Percentiles rank a stretch among this genome's conserved stretches.
phyloP scores from a whole-genome alignment of 148 eudicot species.

The Rhododendron mucronatum region DNA sequence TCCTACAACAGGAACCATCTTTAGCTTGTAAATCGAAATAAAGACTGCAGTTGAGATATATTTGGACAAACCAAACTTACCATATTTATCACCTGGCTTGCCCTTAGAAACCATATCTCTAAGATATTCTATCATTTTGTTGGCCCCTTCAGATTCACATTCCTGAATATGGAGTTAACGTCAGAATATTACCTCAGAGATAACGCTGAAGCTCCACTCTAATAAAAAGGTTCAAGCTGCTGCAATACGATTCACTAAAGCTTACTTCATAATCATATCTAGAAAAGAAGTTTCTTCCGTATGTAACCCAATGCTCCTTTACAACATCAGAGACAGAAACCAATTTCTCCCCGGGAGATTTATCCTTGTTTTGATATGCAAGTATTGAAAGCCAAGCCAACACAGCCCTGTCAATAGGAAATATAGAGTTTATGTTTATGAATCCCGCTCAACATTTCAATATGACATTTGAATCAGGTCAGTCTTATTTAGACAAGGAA shows the following conservation, averaged over 20 bases:
- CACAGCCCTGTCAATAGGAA: slow-evolving; percentile 67
- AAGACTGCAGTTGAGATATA: neutral
- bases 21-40: slow-evolving; percentile 14
- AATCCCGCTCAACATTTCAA: neutral
- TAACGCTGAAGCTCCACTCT: neutral
- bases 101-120: slow-evolving; percentile 73
- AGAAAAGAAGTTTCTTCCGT: slow-evolving; percentile 96
- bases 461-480: neutral
- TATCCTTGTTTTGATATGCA: slow-evolving; percentile 75
- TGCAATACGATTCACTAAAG: slow-evolving; percentile 8
- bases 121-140: slow-evolving; percentile 80
- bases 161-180: slow-evolving; percentile 40
- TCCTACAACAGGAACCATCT: slow-evolving; percentile 36
- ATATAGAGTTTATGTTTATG: neutral
- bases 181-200: slow-evolving; percentile 1
- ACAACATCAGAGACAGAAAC: slow-evolving; percentile 90
- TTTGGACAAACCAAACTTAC: slow-evolving; percentile 28
- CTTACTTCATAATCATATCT: slow-evolving; percentile 98
- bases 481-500: neutral
- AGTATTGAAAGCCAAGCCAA: slow-evolving; percentile 96
- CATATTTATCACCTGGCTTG: slow-evolving; percentile 79
- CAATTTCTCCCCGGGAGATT: slow-evolving; percentile 62
- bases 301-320: slow-evolving; percentile 88
- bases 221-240: slow-evolving; percentile 1
- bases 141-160: slow-evolving; percentile 98